A percentile compares a stretch with the other conserved stretches of the same genome.
These are phyloP conservation scores for Pinus tabuliformis DNA, from an alignment of 75 land plant genomes.

Conservation along the genomic window DNA sequence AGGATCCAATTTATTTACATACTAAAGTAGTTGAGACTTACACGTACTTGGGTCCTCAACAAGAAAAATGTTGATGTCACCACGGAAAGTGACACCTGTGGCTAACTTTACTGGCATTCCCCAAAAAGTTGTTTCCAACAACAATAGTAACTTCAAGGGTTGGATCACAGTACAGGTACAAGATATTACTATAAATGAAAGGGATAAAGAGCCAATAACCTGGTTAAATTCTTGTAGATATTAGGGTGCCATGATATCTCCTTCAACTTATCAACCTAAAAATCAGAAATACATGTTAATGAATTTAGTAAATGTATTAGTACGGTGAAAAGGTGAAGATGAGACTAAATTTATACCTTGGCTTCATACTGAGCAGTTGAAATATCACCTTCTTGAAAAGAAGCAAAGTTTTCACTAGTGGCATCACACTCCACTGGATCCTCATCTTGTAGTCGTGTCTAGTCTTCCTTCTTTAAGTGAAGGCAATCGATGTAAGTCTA, in stretches of 20 bases:
- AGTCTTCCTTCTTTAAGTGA: conserved; percentile 91
- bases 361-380: conserved; percentile 47
- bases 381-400: conserved; percentile 29
- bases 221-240: conserved; percentile 82
- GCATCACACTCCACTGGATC: conserved; percentile 62
- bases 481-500: conserved; percentile 99
- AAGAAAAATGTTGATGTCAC: conserved; percentile 91
- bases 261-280: conserved; percentile 74
- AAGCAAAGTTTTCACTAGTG: conserved; percentile 24
- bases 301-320: not conserved
- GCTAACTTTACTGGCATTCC: conserved; percentile 67
- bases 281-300: not conserved
- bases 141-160: not conserved
- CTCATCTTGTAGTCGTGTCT: conserved; percentile 74
- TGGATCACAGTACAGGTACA: not conserved
- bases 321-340: not conserved
- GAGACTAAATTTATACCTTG: conserved; percentile 37
- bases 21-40: conserved; percentile 96
- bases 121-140: conserved; percentile 73
- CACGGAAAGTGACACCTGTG: conserved; percentile 91
- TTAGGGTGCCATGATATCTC: conserved; percentile 81
- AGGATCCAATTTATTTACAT: conserved; percentile 95
- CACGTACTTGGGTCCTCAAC: conserved; percentile 99
- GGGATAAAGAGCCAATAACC: conserved; percentile 60
- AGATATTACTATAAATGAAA: not conserved